Percentiles rank a stretch among this genome's conserved stretches.
Conservation (phyloP, 768 basidiomycete genomes). For the Mycena epipterygia region DNA sequence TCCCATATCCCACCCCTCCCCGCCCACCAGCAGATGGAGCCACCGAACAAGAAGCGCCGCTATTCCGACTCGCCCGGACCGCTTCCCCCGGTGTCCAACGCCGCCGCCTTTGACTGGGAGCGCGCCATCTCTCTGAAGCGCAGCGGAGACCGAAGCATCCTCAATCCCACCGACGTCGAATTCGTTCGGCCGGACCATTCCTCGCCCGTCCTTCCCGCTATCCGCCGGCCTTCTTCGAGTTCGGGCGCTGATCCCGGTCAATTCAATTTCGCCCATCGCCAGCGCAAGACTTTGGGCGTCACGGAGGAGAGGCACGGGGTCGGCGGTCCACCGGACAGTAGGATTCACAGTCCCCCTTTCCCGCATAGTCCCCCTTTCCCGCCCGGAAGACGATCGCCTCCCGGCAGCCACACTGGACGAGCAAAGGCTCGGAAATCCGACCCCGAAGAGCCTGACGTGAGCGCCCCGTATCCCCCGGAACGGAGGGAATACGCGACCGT, state of each 20-base stretch:
- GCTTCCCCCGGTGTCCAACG: slow-evolving; percentile 6
- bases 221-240: slow-evolving; percentile 16
- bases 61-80: slow-evolving; percentile 54
- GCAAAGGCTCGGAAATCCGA: slow-evolving; percentile 63
- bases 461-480: slow-evolving; percentile 29
- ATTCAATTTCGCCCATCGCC: slow-evolving; percentile 25
- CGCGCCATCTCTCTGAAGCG: slow-evolving; percentile 38
- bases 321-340: slow-evolving; percentile 9
- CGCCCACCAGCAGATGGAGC: slow-evolving; percentile 33
- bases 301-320: slow-evolving; percentile 20
- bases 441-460: slow-evolving; percentile 40
- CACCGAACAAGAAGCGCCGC: slow-evolving; percentile 57
- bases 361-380: slow-evolving; percentile 26
- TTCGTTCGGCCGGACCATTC: not conserved
- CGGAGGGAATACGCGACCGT: slow-evolving; percentile 32
- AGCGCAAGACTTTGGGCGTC: slow-evolving; percentile 10
- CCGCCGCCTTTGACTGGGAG: slow-evolving; percentile 21
- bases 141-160: slow-evolving; percentile 33
- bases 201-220: slow-evolving; percentile 1
- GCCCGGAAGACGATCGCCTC: slow-evolving; percentile 56
- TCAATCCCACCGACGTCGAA: slow-evolving; percentile 27
- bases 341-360: slow-evolving; percentile 27
- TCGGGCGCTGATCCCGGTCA: slow-evolving; percentile 18
- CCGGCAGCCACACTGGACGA: slow-evolving; percentile 61
- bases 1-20: slow-evolving; percentile 19